Conservation (phyloP, 176 grass and related monocot genomes). For the Lolium rigidum region DNA sequence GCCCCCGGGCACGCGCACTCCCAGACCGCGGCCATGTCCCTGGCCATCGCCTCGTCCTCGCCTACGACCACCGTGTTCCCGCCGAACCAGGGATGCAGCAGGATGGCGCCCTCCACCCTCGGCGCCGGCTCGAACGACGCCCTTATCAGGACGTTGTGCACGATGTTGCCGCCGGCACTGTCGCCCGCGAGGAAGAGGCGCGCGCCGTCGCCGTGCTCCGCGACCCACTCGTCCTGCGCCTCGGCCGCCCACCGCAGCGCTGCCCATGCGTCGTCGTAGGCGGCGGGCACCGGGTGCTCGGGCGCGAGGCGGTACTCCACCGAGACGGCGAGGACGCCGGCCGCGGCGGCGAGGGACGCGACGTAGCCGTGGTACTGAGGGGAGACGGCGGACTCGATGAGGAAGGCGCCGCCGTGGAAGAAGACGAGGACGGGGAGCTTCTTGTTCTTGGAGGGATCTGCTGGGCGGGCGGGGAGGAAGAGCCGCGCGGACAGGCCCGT, state of each 20-base stretch:
- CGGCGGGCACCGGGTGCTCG: slow-evolving; percentile 41
- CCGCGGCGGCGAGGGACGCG: slow-evolving; percentile 54
- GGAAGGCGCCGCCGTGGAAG: slow-evolving; percentile 69
- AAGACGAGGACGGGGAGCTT: slow-evolving; percentile 68
- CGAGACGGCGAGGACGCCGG: slow-evolving; percentile 42
- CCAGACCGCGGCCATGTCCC: slow-evolving; percentile 44
- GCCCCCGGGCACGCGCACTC: slow-evolving; percentile 51
- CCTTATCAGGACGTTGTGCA: slow-evolving; percentile 47
- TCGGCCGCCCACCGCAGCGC: slow-evolving; percentile 44
- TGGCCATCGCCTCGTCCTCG: slow-evolving; percentile 22
- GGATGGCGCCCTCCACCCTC: slow-evolving; percentile 44
- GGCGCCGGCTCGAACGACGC: slow-evolving; percentile 31
- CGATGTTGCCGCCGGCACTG: slow-evolving; percentile 75
- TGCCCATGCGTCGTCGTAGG: slow-evolving; percentile 55
- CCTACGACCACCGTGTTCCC: slow-evolving; percentile 26
- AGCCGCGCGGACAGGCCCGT: slow-evolving; percentile 52
- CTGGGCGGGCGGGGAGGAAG: slow-evolving; percentile 44
- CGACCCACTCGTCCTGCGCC: slow-evolving; percentile 54
- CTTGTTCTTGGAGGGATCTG: not conserved
- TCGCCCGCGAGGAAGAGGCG: slow-evolving; percentile 70
- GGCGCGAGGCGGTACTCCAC: slow-evolving; percentile 76
- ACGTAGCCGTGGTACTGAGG: slow-evolving; percentile 56
- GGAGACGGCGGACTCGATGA: slow-evolving; percentile 52
- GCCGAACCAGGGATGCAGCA: slow-evolving; percentile 61
- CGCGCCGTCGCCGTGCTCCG: slow-evolving; percentile 49